Base-by-base conservation (phyloP, 1,139 yeast genomes). In the Casaregolazyma suthepensis region DNA sequence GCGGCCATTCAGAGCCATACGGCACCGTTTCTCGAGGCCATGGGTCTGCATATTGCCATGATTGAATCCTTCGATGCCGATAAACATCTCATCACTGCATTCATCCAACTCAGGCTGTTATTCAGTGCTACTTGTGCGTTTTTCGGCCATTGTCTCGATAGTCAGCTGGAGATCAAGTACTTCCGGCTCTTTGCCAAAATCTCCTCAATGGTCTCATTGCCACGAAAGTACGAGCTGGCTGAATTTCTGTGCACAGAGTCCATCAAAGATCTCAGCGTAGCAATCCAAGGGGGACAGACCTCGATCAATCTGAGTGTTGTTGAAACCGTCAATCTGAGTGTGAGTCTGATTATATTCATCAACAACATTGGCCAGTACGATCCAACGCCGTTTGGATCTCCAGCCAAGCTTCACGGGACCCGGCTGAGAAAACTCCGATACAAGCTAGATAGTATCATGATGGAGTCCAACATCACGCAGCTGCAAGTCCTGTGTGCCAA, bases 21-120 rank as follows among this genome's bases (percentile, higher is more conserved):
- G 38, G 31, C 23, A 40, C 17, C 17, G 3, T 35, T 35, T 35
- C 40, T 35, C 3, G 40, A 35, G 17, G 40, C 40, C 17, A 35
- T 35, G 5, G 40, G 40, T 15, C 15, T n/a, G 17, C 17, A 35
- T 15, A 7, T 35, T 35, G 40, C 17, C 2, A n/a, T 17, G 2
- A 35, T 15, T 13, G 17, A 35, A n/a, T 35, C 40, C 13, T 35
- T 12, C 17, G 7, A n/a, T 35, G 5, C 40, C 13, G 40, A 35
- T 13, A 6, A 35, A 13, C 40, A 42, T 19, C 37, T 38, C 20
- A 35, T 12, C 17, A 22, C 20, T 10, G 22, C 17, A 37, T 47
- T 46, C 17, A 44, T 45, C 45, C 46, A 51, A 7, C 40, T 35
- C 40, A 35, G 31, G 12, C 45, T 23, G 38, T 44, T 38, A 40